Percentiles rank a stretch among this genome's conserved stretches.
These are phyloP conservation scores for Kwoniella bestiolae DNA, from an alignment of 768 basidiomycete species.

Conservation along the genomic window DNA sequence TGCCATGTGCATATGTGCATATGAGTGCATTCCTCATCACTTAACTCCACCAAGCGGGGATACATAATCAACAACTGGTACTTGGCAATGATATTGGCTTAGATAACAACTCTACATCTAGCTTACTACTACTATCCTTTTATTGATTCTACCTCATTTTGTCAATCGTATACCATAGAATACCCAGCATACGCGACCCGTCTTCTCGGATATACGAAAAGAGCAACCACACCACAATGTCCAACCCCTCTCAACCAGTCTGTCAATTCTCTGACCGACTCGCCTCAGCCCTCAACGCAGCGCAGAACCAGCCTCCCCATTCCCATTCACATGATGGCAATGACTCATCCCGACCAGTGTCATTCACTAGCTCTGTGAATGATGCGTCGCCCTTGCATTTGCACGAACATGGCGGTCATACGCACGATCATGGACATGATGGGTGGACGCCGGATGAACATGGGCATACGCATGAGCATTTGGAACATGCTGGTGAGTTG, in stretches of 20 bases:
- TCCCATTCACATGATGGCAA: constrained; percentile 2
- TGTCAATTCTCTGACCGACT: constrained; percentile 58
- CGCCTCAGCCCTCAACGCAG: constrained; percentile 37
- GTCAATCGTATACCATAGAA: neutral
- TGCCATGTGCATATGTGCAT: too few relatives aligned
- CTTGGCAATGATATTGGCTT: too few relatives aligned
- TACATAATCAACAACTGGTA: too few relatives aligned
- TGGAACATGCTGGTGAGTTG: constrained; percentile 78
- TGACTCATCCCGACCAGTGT: constrained; percentile 26
- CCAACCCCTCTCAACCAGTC: constrained; percentile 27
- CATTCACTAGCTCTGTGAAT: constrained; percentile 9
- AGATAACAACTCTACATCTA: too few relatives aligned
- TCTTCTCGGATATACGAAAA: neutral
- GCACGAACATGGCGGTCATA: constrained; percentile 60
- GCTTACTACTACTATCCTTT: too few relatives aligned
- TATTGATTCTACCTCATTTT: too few relatives aligned
- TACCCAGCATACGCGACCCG: neutral
- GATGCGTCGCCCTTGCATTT: constrained; percentile 58
- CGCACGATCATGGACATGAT: constrained; percentile 59
- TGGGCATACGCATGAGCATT: constrained; percentile 91
- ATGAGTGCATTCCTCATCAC: neutral
- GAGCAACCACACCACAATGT: neutral
- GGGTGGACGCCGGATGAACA: constrained; percentile 69
- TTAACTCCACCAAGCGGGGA: too few relatives aligned
- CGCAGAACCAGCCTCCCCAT: constrained; percentile 10